Base-by-base conservation (phyloP, 306 rosid species). In the Potentilla sterilis region DNA sequence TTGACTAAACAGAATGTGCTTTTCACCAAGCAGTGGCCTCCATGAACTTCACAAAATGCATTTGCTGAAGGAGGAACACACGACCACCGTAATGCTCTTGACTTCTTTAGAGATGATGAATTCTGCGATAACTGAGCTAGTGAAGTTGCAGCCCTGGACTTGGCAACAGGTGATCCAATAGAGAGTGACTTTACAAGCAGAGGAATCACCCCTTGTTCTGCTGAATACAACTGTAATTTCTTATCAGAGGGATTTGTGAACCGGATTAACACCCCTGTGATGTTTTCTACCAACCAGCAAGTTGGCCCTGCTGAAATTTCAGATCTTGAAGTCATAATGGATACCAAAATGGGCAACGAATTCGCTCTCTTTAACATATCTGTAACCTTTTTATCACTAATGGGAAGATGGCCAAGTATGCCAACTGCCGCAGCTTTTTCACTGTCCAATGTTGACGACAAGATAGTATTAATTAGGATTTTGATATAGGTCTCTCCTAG, bases 1-100 rank as follows among this genome's bases (percentile, higher is more conserved):
- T 93, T 93, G 41, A 89, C 96, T 77, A 93, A 70, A 82, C 98
- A 93, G 69, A 91, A 88, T 73, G 97, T 88, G 72, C 81, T 85
- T 57, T 88, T 91, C 58, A 86, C 88, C 69, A 55, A 62, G 86
- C 98, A 93, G 67, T 77, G 76, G 47, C 90, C 89, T 51, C 84
- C 87, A 75, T 93, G 97, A 78, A 93, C 92, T 81, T 89, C 92
- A 74, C 98, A 93, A 66, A 81, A 69, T 9, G 88, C 84, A 41
- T 79, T 83, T 38, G 54, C 70, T 5, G 96, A 79, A 42, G 90
- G 91, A 1, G 88, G 87, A 76, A 85, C 85, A 63, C 98, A 93
- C 0, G 77, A 44, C 98, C 98, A 93, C 35, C 86, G 81, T 16
- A 92, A 59, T 48, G 78, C 86, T 75, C 86, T 80, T 7, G 86